A percentile compares a stretch with the other conserved stretches of the same genome.
Evolutionary conservation across 2,329 filamentous ascomycete genomes (phyloP).

Genomic region (Neonectria coccinea): DNA sequence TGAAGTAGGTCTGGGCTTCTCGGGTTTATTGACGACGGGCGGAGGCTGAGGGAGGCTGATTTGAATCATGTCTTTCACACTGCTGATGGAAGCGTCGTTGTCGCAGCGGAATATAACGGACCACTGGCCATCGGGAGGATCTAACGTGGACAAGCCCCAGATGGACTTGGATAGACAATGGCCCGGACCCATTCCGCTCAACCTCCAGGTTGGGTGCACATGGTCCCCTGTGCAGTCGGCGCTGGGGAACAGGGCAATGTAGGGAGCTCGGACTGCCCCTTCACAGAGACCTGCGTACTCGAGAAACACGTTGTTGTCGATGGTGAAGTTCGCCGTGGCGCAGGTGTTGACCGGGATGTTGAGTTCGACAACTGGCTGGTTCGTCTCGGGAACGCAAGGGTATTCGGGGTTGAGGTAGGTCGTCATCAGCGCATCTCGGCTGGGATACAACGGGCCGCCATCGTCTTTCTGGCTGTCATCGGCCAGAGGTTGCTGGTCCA

Average conservation of each 20-base stretch:
- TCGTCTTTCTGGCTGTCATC: neutral
- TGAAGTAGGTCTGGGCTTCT: constrained; percentile 9
- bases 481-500: constrained; percentile 7
- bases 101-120: constrained; percentile 26
- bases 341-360: constrained; percentile 24
- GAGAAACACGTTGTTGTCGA: constrained; percentile 23
- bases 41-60: constrained; percentile 12
- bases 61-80: neutral
- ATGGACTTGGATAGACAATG: constrained; percentile 22
- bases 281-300: constrained; percentile 15
- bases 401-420: constrained; percentile 10
- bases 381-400: constrained; percentile 7
- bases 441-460: neutral
- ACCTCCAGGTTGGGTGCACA: constrained; percentile 17
- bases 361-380: neutral
- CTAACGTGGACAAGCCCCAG: constrained; percentile 16
- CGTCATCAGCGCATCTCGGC: constrained; percentile 11
- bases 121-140: constrained; percentile 10
- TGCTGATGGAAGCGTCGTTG: neutral
- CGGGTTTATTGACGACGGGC: neutral
- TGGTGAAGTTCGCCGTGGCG: constrained; percentile 29
- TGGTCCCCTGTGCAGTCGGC: constrained; percentile 18
- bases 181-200: constrained; percentile 14
- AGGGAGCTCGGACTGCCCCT: constrained; percentile 11
- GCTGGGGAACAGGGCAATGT: constrained; percentile 18